Evolutionary conservation across 345 rosid species (phyloP), one percentile per base, ranked within the genome.

Genomic region (Bretschneidera sinensis): DNA sequence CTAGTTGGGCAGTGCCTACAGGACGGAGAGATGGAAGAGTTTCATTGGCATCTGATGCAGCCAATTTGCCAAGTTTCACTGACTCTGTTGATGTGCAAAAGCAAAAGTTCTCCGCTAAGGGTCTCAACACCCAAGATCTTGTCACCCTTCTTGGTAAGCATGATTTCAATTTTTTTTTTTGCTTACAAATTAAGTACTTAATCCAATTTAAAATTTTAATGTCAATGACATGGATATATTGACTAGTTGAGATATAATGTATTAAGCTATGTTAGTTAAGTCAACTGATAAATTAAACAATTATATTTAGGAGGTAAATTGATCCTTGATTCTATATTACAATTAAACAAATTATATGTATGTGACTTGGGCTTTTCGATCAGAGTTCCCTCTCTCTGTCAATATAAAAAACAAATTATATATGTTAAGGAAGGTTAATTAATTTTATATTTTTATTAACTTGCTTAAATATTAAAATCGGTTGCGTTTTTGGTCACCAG

Each of bases 141-240:
- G 84, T 80, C 31, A 60, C 76, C 31, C 81, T 80, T 43, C 79
- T 64, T 18, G 79, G 84, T 80, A 74, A 67, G 71, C 24, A 39
- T n/a, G n/a, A n/a, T 21, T 33, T 25, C n/a, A n/a, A 4, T n/a
- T n/a, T 1, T 48, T 48, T 48, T 17, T n/a, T 16, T 45, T 15
- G 51, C n/a, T n/a, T n/a, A n/a, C n/a, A n/a, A n/a, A n/a, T n/a
- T n/a, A n/a, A n/a, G n/a, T n/a, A n/a, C n/a, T n/a, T n/a, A n/a
- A n/a, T n/a, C n/a, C n/a, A n/a, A n/a, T n/a, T n/a, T n/a, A n/a
- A n/a, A n/a, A n/a, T n/a, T n/a, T n/a, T n/a, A n/a, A n/a, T n/a
- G n/a, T n/a, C n/a, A n/a, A n/a, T n/a, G n/a, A 35, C 14, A 35
- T 35, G 14, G 14, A 6, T 35, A 35, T 35, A 35, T 14, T 6